Evolutionary conservation across 106 monocot species (phyloP), one percentile per base, ranked within the genome.

Genomic region (Dendrobium huoshanense): DNA sequence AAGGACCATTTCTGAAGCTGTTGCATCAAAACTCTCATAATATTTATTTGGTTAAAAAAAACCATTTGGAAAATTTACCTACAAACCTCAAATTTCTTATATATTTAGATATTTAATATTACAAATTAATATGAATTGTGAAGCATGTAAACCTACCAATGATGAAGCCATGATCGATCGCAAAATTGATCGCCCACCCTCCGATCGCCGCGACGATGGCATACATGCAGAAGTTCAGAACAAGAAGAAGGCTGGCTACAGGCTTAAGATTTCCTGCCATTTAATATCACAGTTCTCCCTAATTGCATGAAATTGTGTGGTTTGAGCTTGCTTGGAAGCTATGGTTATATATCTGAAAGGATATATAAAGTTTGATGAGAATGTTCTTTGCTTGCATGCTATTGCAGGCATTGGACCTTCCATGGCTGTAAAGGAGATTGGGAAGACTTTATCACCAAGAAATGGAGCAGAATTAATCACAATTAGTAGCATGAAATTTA

Each of bases 161-260:
- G 42, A 88, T 90, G 87, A 95, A 95, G 58, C 90, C 95, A 17
- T 77, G 79, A 72, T 95, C 85, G 16, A 95, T 90, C 41, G 95
- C 86, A 51, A 73, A 18, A 77, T 95, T 85, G 67, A 95, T 76
- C 18, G 95, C 92, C 95, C 95, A 95, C 51, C 95, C 95, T 43
- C 87, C 95, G 24, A 95, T 77, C 61, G 82, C 59, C 0, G 87
- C 80, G 0, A 95, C 86, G 17, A 88, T 87, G 65, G 80, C 37
- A 67, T 90, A 95, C 95, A 95, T 95, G 88, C 86, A 92, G 61
- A 92, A 86, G 77, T 95, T 95, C 45, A 95, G 91, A 20, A 88
- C 43, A 5, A 95, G 87, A 22, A 95, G 95, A 70, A 90, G 64
- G 45, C 79, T 7, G 5, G 85, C 87, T 0, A 86, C 54, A 7